A percentile compares a stretch with the other conserved stretches of the same genome.
Conservation (phyloP, 176 grass and related monocot genomes). For the Rhynchospora tenuis region DNA sequence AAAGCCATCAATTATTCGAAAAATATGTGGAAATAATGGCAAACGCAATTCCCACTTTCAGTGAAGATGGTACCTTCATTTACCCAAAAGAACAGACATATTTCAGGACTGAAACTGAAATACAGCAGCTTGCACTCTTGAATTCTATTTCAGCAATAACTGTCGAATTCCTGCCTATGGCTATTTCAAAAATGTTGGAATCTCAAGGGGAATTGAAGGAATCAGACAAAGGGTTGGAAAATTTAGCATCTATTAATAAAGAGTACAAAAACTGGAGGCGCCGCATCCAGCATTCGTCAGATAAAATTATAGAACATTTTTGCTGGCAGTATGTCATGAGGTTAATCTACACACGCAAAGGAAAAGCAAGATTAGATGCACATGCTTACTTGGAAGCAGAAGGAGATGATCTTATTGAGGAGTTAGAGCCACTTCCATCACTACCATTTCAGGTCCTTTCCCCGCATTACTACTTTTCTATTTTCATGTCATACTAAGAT, state of each 20-base stretch:
- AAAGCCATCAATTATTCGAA: slow-evolving; percentile 15
- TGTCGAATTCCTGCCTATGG: slow-evolving; percentile 6
- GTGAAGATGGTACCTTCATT: not conserved
- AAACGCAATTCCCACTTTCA: not conserved
- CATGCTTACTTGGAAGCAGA: slow-evolving; percentile 7
- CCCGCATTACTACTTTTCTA: not conserved
- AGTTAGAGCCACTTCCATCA: not conserved
- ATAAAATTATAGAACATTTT: slow-evolving; percentile 21
- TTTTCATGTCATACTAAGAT: not conserved
- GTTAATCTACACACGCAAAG: not conserved
- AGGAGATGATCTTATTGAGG: not conserved
- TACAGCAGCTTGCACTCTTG: slow-evolving; percentile 5
- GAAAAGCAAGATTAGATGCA: not conserved
- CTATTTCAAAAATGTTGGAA: slow-evolving; percentile 14
- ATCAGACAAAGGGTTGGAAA: not conserved
- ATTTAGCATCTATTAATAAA: not conserved
- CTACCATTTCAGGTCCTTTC: slow-evolving; percentile 7
- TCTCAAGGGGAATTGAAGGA: slow-evolving; percentile 17
- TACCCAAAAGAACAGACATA: not conserved
- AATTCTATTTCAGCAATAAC: slow-evolving; percentile 12
- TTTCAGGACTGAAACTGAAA: slow-evolving; percentile 8
- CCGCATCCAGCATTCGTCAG: not conserved
- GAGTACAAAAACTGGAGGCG: slow-evolving; percentile 15
- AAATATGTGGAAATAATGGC: slow-evolving; percentile 1
- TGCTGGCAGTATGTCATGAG: not conserved